Percentiles rank a stretch among this genome's conserved stretches.
phyloP scores from a whole-genome alignment of 148 eudicot species.

The Heliosperma pusillum region DNA sequence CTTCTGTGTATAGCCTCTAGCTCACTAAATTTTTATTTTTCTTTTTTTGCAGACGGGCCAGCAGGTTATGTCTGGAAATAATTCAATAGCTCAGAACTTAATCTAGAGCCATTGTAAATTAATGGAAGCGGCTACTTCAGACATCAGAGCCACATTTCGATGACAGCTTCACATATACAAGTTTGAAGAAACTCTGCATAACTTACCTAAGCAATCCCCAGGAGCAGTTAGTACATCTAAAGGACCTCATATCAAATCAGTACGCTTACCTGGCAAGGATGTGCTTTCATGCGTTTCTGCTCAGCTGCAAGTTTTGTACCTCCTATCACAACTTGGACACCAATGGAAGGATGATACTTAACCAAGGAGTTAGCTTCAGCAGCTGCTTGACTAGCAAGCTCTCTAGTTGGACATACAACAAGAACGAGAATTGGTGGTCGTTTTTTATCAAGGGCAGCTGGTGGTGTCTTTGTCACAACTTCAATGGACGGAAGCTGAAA shows the following conservation, averaged over 20 bases:
- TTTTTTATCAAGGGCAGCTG: conserved; percentile 56
- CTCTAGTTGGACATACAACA: conserved; percentile 92
- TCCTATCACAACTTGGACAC: conserved; percentile 96
- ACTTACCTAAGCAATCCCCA: neutral
- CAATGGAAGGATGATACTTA: conserved; percentile 87
- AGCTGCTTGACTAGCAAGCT: conserved; percentile 97
- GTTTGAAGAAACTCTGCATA: neutral
- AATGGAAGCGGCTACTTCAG: neutral
- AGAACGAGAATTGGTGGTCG: conserved; percentile 85
- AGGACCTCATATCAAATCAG: neutral
- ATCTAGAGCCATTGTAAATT: neutral
- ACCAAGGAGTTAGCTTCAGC: conserved; percentile 73
- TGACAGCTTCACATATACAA: neutral
- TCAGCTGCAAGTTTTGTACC: conserved; percentile 84
- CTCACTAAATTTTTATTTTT: neutral
- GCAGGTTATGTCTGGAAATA: neutral
- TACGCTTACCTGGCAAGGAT: conserved; percentile 78
- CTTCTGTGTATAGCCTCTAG: neutral
- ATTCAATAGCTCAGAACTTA: neutral
- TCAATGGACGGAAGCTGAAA: conserved; percentile 97
- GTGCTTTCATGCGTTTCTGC: conserved; percentile 82
- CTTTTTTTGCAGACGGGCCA: neutral
- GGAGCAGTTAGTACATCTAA: neutral
- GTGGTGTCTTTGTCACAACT: conserved; percentile 61
- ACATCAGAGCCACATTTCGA: neutral